Percentiles rank a stretch among this genome's conserved stretches.
These are phyloP conservation scores for Paracorniculantispora psalliotae DNA, from an alignment of 2,329 filamentous ascomycete genomes.

Conservation along the genomic window DNA sequence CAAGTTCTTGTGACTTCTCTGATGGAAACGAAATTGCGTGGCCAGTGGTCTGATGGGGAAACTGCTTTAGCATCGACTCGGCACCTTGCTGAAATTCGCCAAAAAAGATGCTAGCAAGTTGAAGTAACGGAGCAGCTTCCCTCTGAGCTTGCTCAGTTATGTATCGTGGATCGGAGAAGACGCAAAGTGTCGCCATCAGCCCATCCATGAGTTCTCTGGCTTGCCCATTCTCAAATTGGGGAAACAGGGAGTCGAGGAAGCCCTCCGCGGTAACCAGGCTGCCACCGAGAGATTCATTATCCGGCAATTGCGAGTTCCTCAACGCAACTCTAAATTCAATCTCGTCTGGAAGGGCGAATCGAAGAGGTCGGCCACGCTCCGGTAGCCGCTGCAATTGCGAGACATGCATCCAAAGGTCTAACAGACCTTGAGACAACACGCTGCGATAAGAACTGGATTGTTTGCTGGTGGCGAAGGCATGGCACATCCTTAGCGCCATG, in stretches of 20 bases:
- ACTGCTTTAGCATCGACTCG: background rate
- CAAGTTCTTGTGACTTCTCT: slow-evolving; percentile 19
- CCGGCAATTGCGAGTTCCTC: background rate
- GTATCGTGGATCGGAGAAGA: slow-evolving; percentile 25
- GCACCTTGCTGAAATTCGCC: background rate
- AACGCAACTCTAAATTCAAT: background rate
- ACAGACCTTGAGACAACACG: slow-evolving; percentile 8
- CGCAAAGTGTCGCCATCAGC: slow-evolving; percentile 28
- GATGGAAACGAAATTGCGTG: slow-evolving; percentile 13
- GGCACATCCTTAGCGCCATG: slow-evolving; percentile 30
- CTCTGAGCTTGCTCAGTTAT: slow-evolving; percentile 13
- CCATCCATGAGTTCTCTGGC: slow-evolving; percentile 25
- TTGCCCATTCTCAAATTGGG: slow-evolving; percentile 24
- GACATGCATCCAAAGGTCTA: slow-evolving; percentile 13
- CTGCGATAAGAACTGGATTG: slow-evolving; percentile 15
- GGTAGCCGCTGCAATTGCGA: slow-evolving; percentile 14
- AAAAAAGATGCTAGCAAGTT: slow-evolving; percentile 13
- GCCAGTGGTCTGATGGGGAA: slow-evolving; percentile 1
- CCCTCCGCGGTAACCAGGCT: background rate
- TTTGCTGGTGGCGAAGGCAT: slow-evolving; percentile 17
- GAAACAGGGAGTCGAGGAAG: slow-evolving; percentile 26
- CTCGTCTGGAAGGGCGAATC: background rate
- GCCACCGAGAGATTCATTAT: background rate
- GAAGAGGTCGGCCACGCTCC: slow-evolving; percentile 12
- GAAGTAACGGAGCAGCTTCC: slow-evolving; percentile 26